Evolutionary conservation across 805 yeast species (phyloP), one percentile per base, ranked within the genome.

Genomic region (Hanseniaspora nectarophila): DNA sequence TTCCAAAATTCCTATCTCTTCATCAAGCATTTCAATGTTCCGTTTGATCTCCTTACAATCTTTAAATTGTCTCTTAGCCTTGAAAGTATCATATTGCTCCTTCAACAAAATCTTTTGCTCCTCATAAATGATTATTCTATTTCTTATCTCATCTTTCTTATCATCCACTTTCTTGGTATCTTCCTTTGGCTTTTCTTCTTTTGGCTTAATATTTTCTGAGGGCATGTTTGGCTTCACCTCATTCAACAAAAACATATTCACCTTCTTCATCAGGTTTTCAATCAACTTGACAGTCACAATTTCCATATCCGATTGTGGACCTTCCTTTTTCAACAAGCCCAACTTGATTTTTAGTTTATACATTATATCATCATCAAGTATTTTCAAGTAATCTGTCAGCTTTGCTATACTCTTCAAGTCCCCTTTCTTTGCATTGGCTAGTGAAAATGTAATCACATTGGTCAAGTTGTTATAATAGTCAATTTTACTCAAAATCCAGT

Each of bases 401-500:
- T 40, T 39, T 10, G 21, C 26, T 21, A 48, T 13, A 9, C 18
- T 21, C n/a, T 40, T 16, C 5, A n/a, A 15, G 2, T 34, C 29
- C 2, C 9, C 28, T 21, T 40, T 24, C 20, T 48, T 48, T 3
- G 9, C 12, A 4, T n/a, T 21, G 2, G 18, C 10, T 10, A 42
- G 15, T n/a, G 40, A 21, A 33, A 39, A 43, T 12, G 29, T 12
- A 8, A 48, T 28, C 12, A 48, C 45, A 7, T 35, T 40, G 20
- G 40, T 40, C 8, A 48, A 24, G 26, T 48, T 48, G 29, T 48
- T 40, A 18, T 32, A 23, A 18, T 48, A 48, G 20, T 48, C 52
- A 5, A 48, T 40, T 38, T 48, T 48, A 12, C 45, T 29, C 20
- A 48, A 20, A 9, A 48, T 48, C 52, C 52, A 48, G n/a, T 48